Conservation (phyloP, 106 monocot genomes). For the Gastrodia elata region DNA sequence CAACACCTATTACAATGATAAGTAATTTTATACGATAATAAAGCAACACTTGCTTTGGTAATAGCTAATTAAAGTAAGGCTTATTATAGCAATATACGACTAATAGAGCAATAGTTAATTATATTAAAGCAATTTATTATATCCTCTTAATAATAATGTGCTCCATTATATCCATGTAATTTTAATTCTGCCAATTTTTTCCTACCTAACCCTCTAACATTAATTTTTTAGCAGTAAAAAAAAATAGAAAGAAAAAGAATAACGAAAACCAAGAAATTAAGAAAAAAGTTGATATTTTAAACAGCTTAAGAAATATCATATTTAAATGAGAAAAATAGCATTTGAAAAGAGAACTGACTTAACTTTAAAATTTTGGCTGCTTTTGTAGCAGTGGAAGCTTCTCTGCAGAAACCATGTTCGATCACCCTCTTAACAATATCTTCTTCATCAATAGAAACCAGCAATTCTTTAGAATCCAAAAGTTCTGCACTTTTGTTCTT, state of each 20-base stretch:
- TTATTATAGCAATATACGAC: too few species aligned
- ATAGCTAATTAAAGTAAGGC: too few species aligned
- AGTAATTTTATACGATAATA: too few species aligned
- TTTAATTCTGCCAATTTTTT: neutral
- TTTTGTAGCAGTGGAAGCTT: constrained; percentile 44
- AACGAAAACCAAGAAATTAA: neutral
- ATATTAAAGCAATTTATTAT: neutral
- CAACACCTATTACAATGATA: too few species aligned
- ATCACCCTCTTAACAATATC: constrained; percentile 45
- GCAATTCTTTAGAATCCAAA: neutral
- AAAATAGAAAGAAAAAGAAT: neutral
- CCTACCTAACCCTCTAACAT: neutral
- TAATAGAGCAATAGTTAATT: neutral
- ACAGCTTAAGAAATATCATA: neutral
- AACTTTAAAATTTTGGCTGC: constrained; percentile 73
- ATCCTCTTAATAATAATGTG: neutral
- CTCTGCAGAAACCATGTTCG: constrained; percentile 50
- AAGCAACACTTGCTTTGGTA: too few species aligned
- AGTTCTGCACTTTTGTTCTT: constrained; percentile 1
- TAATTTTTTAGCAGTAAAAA: neutral
- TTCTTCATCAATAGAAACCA: constrained; percentile 25
- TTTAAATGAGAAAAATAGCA: neutral
- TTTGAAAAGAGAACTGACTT: neutral
- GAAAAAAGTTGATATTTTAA: neutral
- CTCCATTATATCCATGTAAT: neutral